A percentile compares a stretch with the other conserved stretches of the same genome.
Conservation (phyloP, 139 green algal species). For the Parachlorella kessleri region DNA sequence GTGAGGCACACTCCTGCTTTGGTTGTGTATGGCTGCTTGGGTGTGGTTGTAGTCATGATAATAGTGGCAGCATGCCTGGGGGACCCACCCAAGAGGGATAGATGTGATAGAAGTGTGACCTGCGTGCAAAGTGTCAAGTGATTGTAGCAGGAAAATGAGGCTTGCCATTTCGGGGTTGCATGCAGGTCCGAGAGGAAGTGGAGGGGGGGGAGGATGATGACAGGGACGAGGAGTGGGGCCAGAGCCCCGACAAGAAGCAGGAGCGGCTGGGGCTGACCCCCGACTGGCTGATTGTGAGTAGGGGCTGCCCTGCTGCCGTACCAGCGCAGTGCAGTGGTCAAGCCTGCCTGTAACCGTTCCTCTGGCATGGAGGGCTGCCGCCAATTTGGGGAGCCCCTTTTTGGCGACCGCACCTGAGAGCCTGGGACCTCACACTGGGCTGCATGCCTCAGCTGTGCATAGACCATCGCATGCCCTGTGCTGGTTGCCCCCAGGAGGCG, state of each 20-base stretch:
- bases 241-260: background rate
- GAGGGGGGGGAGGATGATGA: background rate
- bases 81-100: background rate
- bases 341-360: background rate
- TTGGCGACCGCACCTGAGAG: background rate
- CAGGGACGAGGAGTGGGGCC: background rate
- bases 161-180: background rate
- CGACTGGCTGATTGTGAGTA: constrained; percentile 71
- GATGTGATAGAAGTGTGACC: too few species aligned
- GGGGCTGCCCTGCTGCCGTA: too few species aligned
- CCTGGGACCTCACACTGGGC: background rate
- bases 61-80: background rate
- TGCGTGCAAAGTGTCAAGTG: background rate
- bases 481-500: constrained; percentile 28
- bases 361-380: background rate
- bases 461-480: too few species aligned
- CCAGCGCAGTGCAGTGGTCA: background rate
- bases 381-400: background rate
- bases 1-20: background rate
- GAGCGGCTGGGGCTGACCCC: constrained; percentile 74
- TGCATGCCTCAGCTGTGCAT: background rate
- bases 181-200: constrained; percentile 4
- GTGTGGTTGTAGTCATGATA: background rate
- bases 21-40: background rate
- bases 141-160: too few species aligned